Conservation (phyloP, 805 yeast species). For the Peterozyma toletana region DNA sequence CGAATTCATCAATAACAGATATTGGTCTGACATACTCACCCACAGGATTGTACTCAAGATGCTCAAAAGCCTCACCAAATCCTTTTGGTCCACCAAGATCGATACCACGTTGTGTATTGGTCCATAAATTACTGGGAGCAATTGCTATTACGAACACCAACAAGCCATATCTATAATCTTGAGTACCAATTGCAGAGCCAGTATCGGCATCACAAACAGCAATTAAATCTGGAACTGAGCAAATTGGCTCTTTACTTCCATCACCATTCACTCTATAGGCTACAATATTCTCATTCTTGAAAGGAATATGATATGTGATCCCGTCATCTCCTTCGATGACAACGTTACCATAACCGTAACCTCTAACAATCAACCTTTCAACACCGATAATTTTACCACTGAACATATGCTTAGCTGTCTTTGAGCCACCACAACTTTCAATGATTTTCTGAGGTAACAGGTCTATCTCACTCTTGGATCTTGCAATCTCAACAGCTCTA, state of each 20-base stretch:
- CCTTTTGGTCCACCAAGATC: conserved; percentile 33
- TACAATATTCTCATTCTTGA: conserved; percentile 36
- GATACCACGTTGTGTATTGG: conserved; percentile 23
- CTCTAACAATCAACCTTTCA: conserved; percentile 27
- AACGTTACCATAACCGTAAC: conserved; percentile 32
- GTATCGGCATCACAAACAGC: conserved; percentile 29
- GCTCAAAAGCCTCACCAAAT: conserved; percentile 25
- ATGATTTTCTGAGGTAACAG: conserved; percentile 24
- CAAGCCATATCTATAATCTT: conserved; percentile 35
- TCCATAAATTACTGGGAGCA: conserved; percentile 27
- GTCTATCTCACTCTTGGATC: conserved; percentile 24
- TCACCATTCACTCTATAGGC: conserved; percentile 18
- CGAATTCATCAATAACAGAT: conserved; percentile 27
- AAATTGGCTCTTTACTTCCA: conserved; percentile 17
- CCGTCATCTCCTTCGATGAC: conserved; percentile 17
- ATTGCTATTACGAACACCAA: conserved; percentile 30
- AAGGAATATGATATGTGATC: conserved; percentile 24
- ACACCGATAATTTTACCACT: conserved; percentile 30
- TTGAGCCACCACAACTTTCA: conserved; percentile 25
- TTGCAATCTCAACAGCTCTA: conserved; percentile 28
- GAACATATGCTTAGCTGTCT: conserved; percentile 22
- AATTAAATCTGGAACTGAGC: conserved; percentile 35
- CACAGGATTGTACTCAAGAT: conserved; percentile 27
- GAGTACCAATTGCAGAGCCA: conserved; percentile 39
- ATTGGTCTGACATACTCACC: conserved; percentile 25